Base-by-base conservation (phyloP, 305 asterid genomes). In the Solanum hybrid region DNA sequence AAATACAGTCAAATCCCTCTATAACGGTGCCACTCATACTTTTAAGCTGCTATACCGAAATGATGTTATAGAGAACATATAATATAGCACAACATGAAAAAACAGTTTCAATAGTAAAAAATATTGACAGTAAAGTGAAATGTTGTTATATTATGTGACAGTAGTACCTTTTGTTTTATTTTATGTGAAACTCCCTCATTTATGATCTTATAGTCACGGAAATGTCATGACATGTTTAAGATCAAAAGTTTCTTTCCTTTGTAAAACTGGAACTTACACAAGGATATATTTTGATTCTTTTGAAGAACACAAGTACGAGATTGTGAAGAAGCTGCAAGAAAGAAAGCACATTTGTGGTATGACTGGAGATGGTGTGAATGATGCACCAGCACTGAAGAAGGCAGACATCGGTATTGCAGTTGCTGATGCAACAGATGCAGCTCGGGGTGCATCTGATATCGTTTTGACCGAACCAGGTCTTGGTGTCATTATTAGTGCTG, bases 341-440 rank as follows among this genome's bases (percentile, higher is more conserved):
- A 94, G 84, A 91, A 97, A 97, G 86, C 99, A 97, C 93, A 97
- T 97, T 3, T 94, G 97, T 80, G 99, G 99, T 46, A 97, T 97
- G 99, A 97, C 99, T 0, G 99, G 99, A 51, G 99, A 97, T 88
- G 99, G 99, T 79, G 99, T 97, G 89, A 97, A 97, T 85, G 99
- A 97, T 46, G 99, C 99, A 3, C 99, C 99, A 3, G 99, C 99
- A 13, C 89, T 97, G 5, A 97, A 97, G 90, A 96, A 91, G 92
- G 99, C 99, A 0, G 99, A 97, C 78, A 96, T 97, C 9, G 99
- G 99, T 26, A 97, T 97, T 20, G 99, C 99, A 11, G 99, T 97
- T 7, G 99, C 95, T 0, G 99, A 97, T 83, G 98, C 99, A 31
- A 97, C 99, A 5, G 99, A 97, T 86, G 99, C 99, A 2, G 99